Evolutionary conservation across 306 rosid genomes (phyloP).

Genomic region (Datisca glomerata): DNA sequence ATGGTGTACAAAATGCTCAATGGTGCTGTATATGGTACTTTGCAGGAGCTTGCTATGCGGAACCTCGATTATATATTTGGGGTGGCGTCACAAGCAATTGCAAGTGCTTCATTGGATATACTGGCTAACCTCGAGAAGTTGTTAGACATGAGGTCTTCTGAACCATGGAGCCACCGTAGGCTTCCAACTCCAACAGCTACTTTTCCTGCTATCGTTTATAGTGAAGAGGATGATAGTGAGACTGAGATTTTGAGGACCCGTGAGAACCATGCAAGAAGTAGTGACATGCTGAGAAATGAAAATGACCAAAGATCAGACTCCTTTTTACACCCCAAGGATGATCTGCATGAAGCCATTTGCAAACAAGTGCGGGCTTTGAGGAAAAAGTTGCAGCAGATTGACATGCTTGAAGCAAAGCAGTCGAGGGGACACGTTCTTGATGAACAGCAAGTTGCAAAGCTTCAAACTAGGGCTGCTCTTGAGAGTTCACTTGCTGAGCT

Average conservation of each 20-base stretch:
- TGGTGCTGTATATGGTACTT: conserved; percentile 1
- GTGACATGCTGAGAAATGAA: conserved; percentile 24
- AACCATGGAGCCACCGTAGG: conserved; percentile 78
- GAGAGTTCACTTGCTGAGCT: conserved; percentile 69
- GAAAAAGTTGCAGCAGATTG: conserved; percentile 95
- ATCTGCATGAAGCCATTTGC: conserved; percentile 28
- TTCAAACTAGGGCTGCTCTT: conserved; percentile 43
- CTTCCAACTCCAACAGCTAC: conserved; percentile 91
- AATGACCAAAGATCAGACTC: conserved; percentile 37
- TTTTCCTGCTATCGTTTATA: conserved; percentile 60
- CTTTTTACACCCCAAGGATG: conserved; percentile 55
- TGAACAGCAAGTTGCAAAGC: conserved; percentile 87
- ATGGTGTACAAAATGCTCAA: not conserved
- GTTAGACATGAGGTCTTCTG: conserved; percentile 75
- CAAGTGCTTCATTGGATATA: conserved; percentile 56
- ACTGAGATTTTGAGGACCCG: conserved; percentile 42
- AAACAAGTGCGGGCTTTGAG: conserved; percentile 63
- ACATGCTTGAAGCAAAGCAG: conserved; percentile 86
- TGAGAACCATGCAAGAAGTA: conserved; percentile 28
- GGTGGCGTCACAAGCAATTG: conserved; percentile 57
- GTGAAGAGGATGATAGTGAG: conserved; percentile 82
- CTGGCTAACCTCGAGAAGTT: conserved; percentile 62
- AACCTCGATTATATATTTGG: conserved; percentile 74
- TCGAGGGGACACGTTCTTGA: conserved; percentile 63
- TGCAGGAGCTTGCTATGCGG: conserved; percentile 77